These are phyloP conservation scores for Whalleya microplaca DNA, from an alignment of 2,329 filamentous ascomycete species.

Conservation along the genomic window DNA sequence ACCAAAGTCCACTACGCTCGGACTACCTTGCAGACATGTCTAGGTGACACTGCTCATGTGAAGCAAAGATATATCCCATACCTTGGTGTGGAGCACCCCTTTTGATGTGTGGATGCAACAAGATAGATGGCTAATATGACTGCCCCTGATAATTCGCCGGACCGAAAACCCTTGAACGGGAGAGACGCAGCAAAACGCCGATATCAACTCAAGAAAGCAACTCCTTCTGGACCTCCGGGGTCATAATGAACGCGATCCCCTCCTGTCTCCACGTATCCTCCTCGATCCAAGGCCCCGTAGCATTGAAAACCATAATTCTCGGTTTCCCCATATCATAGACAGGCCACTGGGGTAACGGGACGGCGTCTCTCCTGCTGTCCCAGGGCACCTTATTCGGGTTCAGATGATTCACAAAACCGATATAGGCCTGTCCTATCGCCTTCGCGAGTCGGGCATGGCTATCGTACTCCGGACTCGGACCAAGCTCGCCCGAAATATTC, in stretches of 20 bases:
- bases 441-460: conserved; percentile 40
- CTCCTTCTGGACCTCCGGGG: conserved; percentile 42
- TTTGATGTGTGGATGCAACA: not conserved
- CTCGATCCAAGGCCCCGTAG: conserved; percentile 48
- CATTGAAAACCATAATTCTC: conserved; percentile 51
- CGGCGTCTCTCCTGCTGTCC: not conserved
- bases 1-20: no score
- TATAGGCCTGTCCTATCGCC: conserved; percentile 46
- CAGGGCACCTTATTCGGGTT: conserved; percentile 43
- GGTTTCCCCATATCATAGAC: conserved; percentile 38
- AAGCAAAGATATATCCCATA: not conserved
- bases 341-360: conserved; percentile 20
- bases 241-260: conserved; percentile 49
- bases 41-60: not conserved
- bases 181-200: not conserved
- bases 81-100: not conserved
- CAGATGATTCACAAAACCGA: conserved; percentile 47
- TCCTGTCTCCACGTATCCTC: conserved; percentile 51
- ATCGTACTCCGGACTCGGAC: conserved; percentile 48
- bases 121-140: not conserved
- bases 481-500: conserved; percentile 52
- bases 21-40: not conserved
- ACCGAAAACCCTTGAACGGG: not conserved
- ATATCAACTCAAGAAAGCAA: conserved; percentile 30
- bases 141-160: not conserved